These are phyloP conservation scores for Akanthomyces muscarius DNA, from an alignment of 2,329 filamentous ascomycete genomes.

Conservation along the genomic window DNA sequence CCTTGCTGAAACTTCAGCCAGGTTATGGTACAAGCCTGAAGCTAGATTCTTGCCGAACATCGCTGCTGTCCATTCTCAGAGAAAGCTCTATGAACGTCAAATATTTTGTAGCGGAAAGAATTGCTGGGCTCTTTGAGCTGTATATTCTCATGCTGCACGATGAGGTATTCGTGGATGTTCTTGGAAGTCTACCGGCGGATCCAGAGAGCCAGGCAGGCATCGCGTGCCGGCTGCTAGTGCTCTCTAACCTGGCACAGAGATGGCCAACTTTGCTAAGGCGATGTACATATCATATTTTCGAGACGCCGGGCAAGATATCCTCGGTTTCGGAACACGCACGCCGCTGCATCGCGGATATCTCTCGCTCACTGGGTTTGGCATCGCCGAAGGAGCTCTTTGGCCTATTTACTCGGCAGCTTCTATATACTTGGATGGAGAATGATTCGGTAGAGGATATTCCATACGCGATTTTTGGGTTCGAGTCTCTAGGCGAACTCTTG, in stretches of 20 bases:
- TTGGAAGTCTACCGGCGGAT: conserved; percentile 73
- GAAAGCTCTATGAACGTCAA: conserved; percentile 67
- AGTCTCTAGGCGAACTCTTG: conserved; percentile 63
- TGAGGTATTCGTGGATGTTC: conserved; percentile 76
- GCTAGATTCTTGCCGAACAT: conserved; percentile 61
- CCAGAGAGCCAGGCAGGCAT: conserved; percentile 74
- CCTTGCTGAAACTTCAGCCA: conserved; percentile 62
- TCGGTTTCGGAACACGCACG: conserved; percentile 65
- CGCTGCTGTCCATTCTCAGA: conserved; percentile 68
- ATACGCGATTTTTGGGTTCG: conserved; percentile 79
- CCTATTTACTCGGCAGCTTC: conserved; percentile 81
- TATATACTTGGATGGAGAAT: conserved; percentile 83
- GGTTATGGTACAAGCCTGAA: conserved; percentile 60
- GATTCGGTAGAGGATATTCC: conserved; percentile 69
- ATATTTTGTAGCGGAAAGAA: conserved; percentile 64
- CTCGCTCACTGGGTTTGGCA: conserved; percentile 59
- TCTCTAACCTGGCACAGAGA: conserved; percentile 71
- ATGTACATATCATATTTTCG: conserved; percentile 91
- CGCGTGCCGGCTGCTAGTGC: conserved; percentile 71
- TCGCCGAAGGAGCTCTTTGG: conserved; percentile 69
- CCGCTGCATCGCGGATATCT: conserved; percentile 64
- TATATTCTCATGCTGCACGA: conserved; percentile 84
- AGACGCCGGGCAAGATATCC: conserved; percentile 72
- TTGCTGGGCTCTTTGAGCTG: conserved; percentile 72
- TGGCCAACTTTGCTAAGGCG: conserved; percentile 85